These are phyloP conservation scores for Melampsora larici-populina DNA, from an alignment of 1,284 basidiomycete genomes.

Conservation along the genomic window DNA sequence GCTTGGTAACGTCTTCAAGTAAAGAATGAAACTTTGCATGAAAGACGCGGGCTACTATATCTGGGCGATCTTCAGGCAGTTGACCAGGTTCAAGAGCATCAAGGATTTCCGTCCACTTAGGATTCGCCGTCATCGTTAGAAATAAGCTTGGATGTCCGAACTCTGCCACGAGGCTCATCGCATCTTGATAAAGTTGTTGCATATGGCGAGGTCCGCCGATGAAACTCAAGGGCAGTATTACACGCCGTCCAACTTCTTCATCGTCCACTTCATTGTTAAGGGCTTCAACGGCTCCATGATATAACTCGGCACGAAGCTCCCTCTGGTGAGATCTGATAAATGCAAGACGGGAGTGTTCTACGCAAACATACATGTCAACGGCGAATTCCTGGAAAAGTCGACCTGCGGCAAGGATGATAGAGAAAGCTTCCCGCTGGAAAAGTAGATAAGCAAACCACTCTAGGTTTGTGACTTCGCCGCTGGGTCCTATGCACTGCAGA, in stretches of 20 bases:
- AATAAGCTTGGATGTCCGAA: slow-evolving; percentile 20
- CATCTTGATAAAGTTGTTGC: slow-evolving; percentile 11
- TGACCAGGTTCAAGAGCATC: too few relatives aligned
- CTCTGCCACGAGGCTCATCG: background rate
- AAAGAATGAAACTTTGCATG: too few relatives aligned
- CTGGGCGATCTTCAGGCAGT: too few relatives aligned
- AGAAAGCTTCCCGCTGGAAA: too few relatives aligned
- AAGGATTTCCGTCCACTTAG: too few relatives aligned
- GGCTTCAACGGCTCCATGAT: background rate
- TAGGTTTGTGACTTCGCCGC: too few relatives aligned
- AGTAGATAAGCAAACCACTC: too few relatives aligned
- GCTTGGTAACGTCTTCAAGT: too few relatives aligned
- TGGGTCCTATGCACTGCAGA: too few relatives aligned
- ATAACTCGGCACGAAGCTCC: background rate
- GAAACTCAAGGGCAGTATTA: slow-evolving; percentile 9
- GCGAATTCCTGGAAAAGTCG: slow-evolving; percentile 16
- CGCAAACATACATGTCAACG: background rate
- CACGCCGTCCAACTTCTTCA: background rate
- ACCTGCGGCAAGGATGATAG: too few relatives aligned
- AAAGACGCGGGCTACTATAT: too few relatives aligned
- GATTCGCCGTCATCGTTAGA: too few relatives aligned
- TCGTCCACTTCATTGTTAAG: background rate
- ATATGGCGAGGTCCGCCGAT: background rate
- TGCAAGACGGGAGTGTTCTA: background rate
- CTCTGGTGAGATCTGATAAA: slow-evolving; percentile 6